Evolutionary conservation across 225 moss, liverwort and hornwort species (phyloP), one percentile per base, ranked within the genome.

Genomic region (Physcomitrellopsis africana): DNA sequence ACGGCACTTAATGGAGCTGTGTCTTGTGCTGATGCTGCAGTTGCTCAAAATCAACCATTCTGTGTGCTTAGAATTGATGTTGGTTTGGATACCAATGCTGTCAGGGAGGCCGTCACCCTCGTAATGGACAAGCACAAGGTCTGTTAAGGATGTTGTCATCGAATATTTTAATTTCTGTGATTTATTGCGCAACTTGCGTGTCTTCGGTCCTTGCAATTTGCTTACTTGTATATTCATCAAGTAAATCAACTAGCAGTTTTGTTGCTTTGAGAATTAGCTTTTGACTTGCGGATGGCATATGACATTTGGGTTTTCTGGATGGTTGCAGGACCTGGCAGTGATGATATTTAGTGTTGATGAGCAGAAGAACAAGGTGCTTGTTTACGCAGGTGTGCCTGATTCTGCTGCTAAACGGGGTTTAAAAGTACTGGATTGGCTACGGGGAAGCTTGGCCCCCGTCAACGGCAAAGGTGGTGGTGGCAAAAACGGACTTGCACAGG

Each of bases 61-160:
- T 79, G 65, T 60, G 81, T 89, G 62, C 81, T 84, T 14, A 76
- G 86, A 74, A 89, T 89, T 59, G 89, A 89, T 76, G 86, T 89
- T 41, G 89, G 89, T 58, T 64, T 89, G 76, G 89, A 89, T 72
- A 83, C 86, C 10, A 86, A 81, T 65, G 89, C 86, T 68, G 81
- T 89, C 29, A 83, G 81, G 72, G 86, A 89, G 77, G 89, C 89
- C 9, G 89, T 89, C 71, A 84, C 80, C 58, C 77, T 86, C 8
- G 86, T 89, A 51, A 86, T 86, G 83, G 84, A 86, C 18, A 86
- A 89, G 79, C 89, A 89, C 67, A 89, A 80, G 86, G 89, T 87
- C 80, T 53, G 41, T 62, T 26, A 14, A 3, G 22, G 37, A 44
- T 68, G 48, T 42, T 43, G 45, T 60, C 68, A 26, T 65, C 47